A percentile compares a stretch with the other conserved stretches of the same genome.
Conservation (phyloP, 1,284 basidiomycete species). For the Spongispora temasekensis region DNA sequence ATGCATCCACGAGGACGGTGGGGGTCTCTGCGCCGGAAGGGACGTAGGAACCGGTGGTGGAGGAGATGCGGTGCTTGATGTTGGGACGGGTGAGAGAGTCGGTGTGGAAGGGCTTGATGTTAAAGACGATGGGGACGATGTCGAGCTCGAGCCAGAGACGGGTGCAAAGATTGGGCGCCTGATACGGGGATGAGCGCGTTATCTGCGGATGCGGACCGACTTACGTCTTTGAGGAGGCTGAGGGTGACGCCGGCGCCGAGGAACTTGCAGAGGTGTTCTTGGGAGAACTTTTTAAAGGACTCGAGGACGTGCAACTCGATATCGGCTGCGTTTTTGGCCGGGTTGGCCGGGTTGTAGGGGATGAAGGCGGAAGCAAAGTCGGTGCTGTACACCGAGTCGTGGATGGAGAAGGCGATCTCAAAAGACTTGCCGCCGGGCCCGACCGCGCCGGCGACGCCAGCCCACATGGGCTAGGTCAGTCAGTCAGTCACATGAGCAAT, state of each 20-base stretch:
- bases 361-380: slow-evolving; percentile 63
- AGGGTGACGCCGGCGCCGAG: slow-evolving; percentile 63
- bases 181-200: slow-evolving; percentile 14
- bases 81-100: slow-evolving; percentile 73
- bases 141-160: slow-evolving; percentile 76
- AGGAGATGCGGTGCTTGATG: slow-evolving; percentile 76
- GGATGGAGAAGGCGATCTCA: slow-evolving; percentile 74
- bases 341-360: slow-evolving; percentile 48
- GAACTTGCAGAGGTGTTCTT: slow-evolving; percentile 80
- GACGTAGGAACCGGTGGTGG: slow-evolving; percentile 71
- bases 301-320: slow-evolving; percentile 65
- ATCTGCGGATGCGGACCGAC: not conserved
- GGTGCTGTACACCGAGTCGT: slow-evolving; percentile 80
- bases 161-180: slow-evolving; percentile 76
- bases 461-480: slow-evolving; percentile 74
- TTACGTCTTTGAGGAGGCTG: slow-evolving; percentile 48
- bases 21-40: slow-evolving; percentile 75
- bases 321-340: slow-evolving; percentile 52
- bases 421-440: slow-evolving; percentile 58
- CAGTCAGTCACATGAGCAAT: slow-evolving; percentile 11
- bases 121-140: slow-evolving; percentile 79
- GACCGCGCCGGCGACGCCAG: slow-evolving; percentile 65
- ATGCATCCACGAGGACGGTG: slow-evolving; percentile 59
- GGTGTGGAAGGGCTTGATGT: slow-evolving; percentile 79
- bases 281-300: slow-evolving; percentile 65